A percentile compares a stretch with the other conserved stretches of the same genome.
Conservation (phyloP, 352 stramenopile species). For the Pythium volutum region DNA sequence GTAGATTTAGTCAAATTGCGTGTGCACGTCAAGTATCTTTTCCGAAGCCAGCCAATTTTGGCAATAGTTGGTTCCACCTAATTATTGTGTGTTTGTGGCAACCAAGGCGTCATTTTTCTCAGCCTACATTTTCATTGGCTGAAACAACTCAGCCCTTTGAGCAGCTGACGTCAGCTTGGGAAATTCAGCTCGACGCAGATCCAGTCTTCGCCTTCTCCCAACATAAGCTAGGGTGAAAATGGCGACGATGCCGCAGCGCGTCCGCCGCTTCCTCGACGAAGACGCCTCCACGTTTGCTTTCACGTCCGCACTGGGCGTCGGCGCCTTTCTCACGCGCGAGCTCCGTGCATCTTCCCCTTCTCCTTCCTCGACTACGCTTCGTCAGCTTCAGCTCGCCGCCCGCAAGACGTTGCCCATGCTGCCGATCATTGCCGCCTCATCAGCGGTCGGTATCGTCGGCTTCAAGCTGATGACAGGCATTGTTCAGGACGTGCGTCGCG, state of each 20-base stretch:
- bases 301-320: conserved; percentile 30
- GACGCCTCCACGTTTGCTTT: conserved; percentile 35
- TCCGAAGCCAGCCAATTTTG: too few species aligned
- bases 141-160: too few species aligned
- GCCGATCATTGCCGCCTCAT: conserved; percentile 36
- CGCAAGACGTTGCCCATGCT: conserved; percentile 35
- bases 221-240: not conserved
- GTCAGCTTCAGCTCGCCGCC: conserved; percentile 32
- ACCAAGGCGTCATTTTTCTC: not conserved
- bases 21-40: too few species aligned
- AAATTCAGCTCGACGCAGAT: too few species aligned
- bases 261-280: conserved; percentile 45
- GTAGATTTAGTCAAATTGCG: too few species aligned
- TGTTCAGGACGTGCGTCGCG: conserved; percentile 44
- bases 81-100: not conserved
- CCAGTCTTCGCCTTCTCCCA: too few species aligned
- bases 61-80: too few species aligned
- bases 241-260: conserved; percentile 22
- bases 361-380: not conserved
- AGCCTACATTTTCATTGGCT: too few species aligned
- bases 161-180: too few species aligned
- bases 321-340: conserved; percentile 32
- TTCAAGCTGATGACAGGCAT: conserved; percentile 53
- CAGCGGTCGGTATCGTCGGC: conserved; percentile 43
- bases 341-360: conserved; percentile 10